Conservation (phyloP, 495 filamentous ascomycete species). For the Clohesyomyces aquaticus region DNA sequence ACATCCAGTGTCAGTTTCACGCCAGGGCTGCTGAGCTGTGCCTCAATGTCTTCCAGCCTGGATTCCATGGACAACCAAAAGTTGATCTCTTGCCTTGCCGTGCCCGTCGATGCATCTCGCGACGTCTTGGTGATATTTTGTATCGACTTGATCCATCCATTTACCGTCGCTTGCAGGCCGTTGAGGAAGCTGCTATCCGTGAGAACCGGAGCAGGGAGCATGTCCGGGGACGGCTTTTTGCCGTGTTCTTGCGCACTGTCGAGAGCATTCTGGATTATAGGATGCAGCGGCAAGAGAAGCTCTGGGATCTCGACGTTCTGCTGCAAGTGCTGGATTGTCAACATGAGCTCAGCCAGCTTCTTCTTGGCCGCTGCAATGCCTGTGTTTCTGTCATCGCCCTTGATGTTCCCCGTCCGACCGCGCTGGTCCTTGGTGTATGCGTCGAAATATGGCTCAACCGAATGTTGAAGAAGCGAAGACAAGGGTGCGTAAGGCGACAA, state of each 20-base stretch:
- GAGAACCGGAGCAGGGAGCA: conserved; percentile 71
- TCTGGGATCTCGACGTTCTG: conserved; percentile 98
- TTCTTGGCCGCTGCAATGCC: conserved; percentile 97
- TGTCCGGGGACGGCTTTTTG: conserved; percentile 70
- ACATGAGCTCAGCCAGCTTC: conserved; percentile 88
- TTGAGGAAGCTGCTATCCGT: conserved; percentile 90
- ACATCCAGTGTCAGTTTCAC: conserved; percentile 92
- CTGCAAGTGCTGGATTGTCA: conserved; percentile 86
- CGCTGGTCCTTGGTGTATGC: conserved; percentile 87
- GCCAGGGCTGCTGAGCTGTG: conserved; percentile 82
- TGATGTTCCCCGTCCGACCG: conserved; percentile 65
- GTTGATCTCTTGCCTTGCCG: conserved; percentile 94
- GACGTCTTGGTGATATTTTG: conserved; percentile 95
- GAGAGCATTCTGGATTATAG: conserved; percentile 80
- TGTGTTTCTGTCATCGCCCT: conserved; percentile 81
- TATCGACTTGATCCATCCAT: conserved; percentile 97
- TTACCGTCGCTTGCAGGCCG: conserved; percentile 87
- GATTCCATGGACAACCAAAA: conserved; percentile 98
- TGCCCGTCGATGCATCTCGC: conserved; percentile 82
- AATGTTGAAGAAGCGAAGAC: conserved; percentile 84
- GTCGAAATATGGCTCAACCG: conserved; percentile 92
- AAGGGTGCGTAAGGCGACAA: conserved; percentile 88
- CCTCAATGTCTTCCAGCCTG: conserved; percentile 85
- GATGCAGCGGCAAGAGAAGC: conserved; percentile 79
- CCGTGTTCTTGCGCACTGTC: conserved; percentile 69